These are phyloP conservation scores for Hymenotorrendiella dingleyae DNA, from an alignment of 2,329 filamentous ascomycete species.

Conservation along the genomic window DNA sequence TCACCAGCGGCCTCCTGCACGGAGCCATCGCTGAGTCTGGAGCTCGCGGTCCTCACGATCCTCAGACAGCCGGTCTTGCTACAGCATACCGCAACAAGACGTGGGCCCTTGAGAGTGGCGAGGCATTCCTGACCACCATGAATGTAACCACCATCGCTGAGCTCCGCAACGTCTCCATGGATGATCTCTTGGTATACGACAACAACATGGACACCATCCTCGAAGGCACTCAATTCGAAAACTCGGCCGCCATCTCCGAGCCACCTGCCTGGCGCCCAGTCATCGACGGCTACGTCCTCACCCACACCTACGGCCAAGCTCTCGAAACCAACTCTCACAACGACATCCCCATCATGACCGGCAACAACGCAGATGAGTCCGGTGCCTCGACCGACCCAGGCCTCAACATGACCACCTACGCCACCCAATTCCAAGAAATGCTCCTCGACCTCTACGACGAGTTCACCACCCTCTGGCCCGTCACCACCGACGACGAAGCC, in stretches of 20 bases:
- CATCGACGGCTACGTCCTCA: conserved; percentile 29
- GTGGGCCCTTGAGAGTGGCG: conserved; percentile 18
- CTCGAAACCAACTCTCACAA: conserved; percentile 17
- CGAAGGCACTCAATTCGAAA: conserved; percentile 23
- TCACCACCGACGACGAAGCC: conserved; percentile 10
- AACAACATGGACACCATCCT: conserved; percentile 20
- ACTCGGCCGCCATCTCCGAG: conserved; percentile 14
- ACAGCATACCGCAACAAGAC: conserved; percentile 24
- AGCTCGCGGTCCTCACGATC: conserved; percentile 28
- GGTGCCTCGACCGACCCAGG: conserved; percentile 3
- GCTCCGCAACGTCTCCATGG: conserved; percentile 16
- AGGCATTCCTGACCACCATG: conserved; percentile 14
- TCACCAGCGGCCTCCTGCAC: conserved; percentile 21
- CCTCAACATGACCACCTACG: conserved; percentile 6
- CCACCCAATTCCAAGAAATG: background rate
- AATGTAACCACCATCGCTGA: conserved; percentile 22
- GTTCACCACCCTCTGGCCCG: conserved; percentile 11
- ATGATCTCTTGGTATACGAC: conserved; percentile 13
- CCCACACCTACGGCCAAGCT: conserved; percentile 19
- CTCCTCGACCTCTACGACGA: conserved; percentile 2
- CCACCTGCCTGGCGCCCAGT: conserved; percentile 28
- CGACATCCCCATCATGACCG: conserved; percentile 29
- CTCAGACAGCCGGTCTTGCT: conserved; percentile 15
- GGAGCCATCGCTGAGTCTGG: conserved; percentile 31
- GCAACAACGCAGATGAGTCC: conserved; percentile 24